These are phyloP conservation scores for Filobasidium floriforme DNA, from an alignment of 768 basidiomycete species.

Conservation along the genomic window DNA sequence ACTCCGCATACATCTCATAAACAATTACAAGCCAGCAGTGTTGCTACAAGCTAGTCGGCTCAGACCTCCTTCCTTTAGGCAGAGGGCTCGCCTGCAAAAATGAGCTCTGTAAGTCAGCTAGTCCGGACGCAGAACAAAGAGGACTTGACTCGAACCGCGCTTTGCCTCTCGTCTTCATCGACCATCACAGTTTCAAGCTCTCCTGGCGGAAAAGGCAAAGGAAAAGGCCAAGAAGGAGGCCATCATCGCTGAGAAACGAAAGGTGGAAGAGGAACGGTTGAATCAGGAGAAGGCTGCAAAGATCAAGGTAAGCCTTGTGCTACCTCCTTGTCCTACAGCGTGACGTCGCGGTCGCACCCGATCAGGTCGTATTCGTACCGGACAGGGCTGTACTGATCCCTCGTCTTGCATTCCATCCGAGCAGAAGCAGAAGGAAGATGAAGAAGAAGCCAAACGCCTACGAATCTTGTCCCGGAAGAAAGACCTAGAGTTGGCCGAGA, in stretches of 20 bases:
- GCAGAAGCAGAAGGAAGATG: slow-evolving; percentile 17
- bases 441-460: slow-evolving; percentile 16
- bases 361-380: too few species aligned
- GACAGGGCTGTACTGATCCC: too few species aligned
- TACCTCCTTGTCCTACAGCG: not conserved
- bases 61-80: too few species aligned
- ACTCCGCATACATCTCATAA: too few species aligned
- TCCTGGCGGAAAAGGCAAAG: slow-evolving; percentile 2
- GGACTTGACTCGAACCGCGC: too few species aligned
- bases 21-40: too few species aligned
- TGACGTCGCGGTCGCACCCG: not conserved
- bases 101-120: too few species aligned
- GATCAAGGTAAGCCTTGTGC: not conserved
- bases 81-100: too few species aligned
- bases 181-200: not conserved
- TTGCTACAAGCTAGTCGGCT: too few species aligned
- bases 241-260: not conserved
- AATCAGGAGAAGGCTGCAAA: slow-evolving; percentile 14
- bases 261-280: slow-evolving; percentile 11
- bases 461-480: slow-evolving; percentile 14
- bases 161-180: too few species aligned
- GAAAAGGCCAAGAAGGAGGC: not conserved
- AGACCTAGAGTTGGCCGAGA: slow-evolving; percentile 15
- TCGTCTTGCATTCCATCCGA: not conserved
- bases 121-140: too few species aligned